A percentile compares a stretch with the other conserved stretches of the same genome.
phyloP scores from a whole-genome alignment of 352 stramenopile species.

The Phytophthora syringae region DNA sequence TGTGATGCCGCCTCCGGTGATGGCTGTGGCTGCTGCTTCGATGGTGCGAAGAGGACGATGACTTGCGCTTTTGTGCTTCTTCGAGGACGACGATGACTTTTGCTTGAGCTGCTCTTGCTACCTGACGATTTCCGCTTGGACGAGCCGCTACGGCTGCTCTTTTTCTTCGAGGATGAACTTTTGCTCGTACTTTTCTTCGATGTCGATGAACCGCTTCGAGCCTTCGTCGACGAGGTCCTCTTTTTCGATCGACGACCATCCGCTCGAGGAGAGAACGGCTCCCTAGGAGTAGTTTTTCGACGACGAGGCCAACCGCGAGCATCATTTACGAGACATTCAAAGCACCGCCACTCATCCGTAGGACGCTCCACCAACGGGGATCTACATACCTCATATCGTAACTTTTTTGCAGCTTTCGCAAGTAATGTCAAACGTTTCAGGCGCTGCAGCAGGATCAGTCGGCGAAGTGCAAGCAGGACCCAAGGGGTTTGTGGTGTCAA shows the following conservation, averaged over 20 bases:
- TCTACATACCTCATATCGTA: slow-evolving; percentile 90
- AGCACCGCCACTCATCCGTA: slow-evolving; percentile 83
- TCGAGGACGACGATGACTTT: slow-evolving; percentile 66
- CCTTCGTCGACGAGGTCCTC: slow-evolving; percentile 50
- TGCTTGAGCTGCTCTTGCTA: slow-evolving; percentile 62
- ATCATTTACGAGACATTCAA: slow-evolving; percentile 90
- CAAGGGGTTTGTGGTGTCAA: slow-evolving; percentile 10
- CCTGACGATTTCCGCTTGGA: slow-evolving; percentile 49
- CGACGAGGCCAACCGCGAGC: slow-evolving; percentile 80
- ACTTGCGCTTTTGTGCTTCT: slow-evolving; percentile 79
- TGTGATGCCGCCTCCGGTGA: slow-evolving; percentile 63
- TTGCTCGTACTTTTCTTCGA: slow-evolving; percentile 47
- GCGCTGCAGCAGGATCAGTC: slow-evolving; percentile 33
- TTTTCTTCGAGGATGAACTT: slow-evolving; percentile 57
- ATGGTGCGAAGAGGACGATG: slow-evolving; percentile 66
- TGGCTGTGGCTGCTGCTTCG: slow-evolving; percentile 56
- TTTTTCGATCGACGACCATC: slow-evolving; percentile 36
- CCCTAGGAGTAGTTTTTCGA: slow-evolving; percentile 40
- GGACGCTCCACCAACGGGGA: slow-evolving; percentile 79
- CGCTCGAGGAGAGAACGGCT: slow-evolving; percentile 36
- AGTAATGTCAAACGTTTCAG: slow-evolving; percentile 78
- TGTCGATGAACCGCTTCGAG: slow-evolving; percentile 42
- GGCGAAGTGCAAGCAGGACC: slow-evolving; percentile 20
- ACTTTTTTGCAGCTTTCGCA: slow-evolving; percentile 78
- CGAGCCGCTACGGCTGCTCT: slow-evolving; percentile 49